Base-by-base conservation (phyloP, 805 yeast species). In the Wickerhamomyces ciferrii region DNA sequence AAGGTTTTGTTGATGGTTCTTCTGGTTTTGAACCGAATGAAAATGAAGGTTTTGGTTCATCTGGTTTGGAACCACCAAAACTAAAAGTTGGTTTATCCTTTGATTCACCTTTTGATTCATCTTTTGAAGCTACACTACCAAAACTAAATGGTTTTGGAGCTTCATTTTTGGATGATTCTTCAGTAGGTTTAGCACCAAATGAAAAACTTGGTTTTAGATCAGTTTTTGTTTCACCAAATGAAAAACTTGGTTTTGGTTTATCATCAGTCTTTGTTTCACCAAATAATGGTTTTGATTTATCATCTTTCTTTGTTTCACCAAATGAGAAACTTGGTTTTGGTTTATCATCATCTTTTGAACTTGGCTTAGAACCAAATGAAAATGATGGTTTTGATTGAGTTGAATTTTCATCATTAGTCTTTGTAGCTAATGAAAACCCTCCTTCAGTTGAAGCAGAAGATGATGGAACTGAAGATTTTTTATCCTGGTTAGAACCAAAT, bases 321-420 rank as follows among this genome's bases (percentile, higher is more conserved):
- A 55, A 50, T 18, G 48, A 24, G 35, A 53, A 55, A 19, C 53
- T 46, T 45, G 56, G 54, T 29, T 47, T 47, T 8, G 17, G 20
- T 18, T 21, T 39, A 3, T 40, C 43, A 13, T 42, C 46, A n/a
- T 43, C 29, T 9, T 36, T 41, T 9, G 43, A 25, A 13, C 34
- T 34, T 27, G 53, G 25, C 14, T 39, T 43, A 32, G 44, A 39
- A 24, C 57, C 56, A 45, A 55, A 50, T n/a, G 48, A 24, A 36
- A 53, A 55, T 18, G 54, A 46, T 45, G 56, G 54, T 31, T 47
- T 47, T 9, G 27, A 14, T 15, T 20, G n/a, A 5, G 31, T 25
- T 15, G 21, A 5, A 14, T 39, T 20, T 19, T 36, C 29, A 19
- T 42, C 44, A 17, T 19, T 32, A 6, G 29, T 10, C 32, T 43